These are phyloP conservation scores for Cucurbita moschata DNA, from an alignment of 306 rosid species.

Conservation along the genomic window DNA sequence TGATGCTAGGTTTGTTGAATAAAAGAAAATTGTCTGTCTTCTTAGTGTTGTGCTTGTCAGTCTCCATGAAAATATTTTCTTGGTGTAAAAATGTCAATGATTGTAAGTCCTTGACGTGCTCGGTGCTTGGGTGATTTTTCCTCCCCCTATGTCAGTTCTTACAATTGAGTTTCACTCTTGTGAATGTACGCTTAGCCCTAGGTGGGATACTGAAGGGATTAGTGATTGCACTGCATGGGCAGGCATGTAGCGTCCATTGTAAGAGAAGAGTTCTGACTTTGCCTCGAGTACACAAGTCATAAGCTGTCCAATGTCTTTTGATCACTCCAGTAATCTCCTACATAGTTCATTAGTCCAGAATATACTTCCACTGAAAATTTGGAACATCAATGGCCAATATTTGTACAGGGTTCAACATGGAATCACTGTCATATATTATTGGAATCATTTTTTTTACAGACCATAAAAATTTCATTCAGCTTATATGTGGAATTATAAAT, in stretches of 20 bases:
- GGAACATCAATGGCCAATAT: neutral
- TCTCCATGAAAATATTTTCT: neutral
- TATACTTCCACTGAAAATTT: neutral
- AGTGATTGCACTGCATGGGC: neutral
- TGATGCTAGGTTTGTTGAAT: neutral
- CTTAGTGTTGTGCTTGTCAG: neutral
- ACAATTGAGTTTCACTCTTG: neutral
- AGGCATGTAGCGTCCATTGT: neutral
- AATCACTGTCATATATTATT: neutral
- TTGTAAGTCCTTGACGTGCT: neutral
- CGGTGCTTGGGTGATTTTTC: neutral
- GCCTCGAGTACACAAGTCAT: neutral
- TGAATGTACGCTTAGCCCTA: neutral
- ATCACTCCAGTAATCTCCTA: neutral
- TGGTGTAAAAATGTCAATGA: neutral
- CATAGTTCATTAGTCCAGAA: neutral
- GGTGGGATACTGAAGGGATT: neutral
- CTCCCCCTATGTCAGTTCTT: neutral
- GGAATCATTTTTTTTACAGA: neutral
- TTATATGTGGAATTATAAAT: neutral
- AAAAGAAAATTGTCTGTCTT: neutral
- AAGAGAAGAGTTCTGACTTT: neutral
- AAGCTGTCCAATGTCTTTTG: neutral
- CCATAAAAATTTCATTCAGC: neutral
- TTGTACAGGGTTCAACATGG: neutral